Percentiles rank a stretch among this genome's conserved stretches.
Evolutionary conservation across 768 basidiomycete genomes (phyloP).

Genomic region (Sporobolomyces roseus): DNA sequence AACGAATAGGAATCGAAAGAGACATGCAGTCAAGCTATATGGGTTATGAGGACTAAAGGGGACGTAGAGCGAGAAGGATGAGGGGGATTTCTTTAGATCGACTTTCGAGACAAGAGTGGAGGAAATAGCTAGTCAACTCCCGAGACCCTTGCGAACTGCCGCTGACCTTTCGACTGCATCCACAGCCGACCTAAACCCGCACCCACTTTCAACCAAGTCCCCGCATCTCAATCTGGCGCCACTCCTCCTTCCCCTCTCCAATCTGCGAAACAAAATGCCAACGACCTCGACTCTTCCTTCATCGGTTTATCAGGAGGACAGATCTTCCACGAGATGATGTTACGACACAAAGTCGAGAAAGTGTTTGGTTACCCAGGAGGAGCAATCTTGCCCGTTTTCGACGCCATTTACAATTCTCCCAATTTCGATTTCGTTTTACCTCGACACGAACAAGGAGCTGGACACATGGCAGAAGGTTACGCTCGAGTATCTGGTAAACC

Average conservation of each 20-base stretch:
- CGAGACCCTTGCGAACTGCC: not conserved
- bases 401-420: conserved; percentile 93
- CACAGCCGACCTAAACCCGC: conserved; percentile 33
- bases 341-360: conserved; percentile 90
- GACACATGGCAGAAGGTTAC: conserved; percentile 94
- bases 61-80: no score
- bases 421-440: conserved; percentile 95
- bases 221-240: conserved; percentile 13
- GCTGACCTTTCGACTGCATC: not conserved
- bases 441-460: conserved; percentile 95
- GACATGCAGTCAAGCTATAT: no score
- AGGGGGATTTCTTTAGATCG: no score
- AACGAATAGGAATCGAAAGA: no score
- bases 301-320: conserved; percentile 91
- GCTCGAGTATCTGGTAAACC: conserved; percentile 96
- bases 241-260: conserved; percentile 23
- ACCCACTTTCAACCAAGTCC: conserved; percentile 30
- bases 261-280: conserved; percentile 7
- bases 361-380: conserved; percentile 92
- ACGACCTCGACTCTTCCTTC: conserved; percentile 68
- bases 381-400: conserved; percentile 98
- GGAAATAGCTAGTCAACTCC: not conserved
- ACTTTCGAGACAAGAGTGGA: no score
- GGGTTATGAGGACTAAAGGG: no score
- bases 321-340: conserved; percentile 99